Evolutionary conservation across 805 yeast species (phyloP).

Genomic region (Starmerella bombicola): DNA sequence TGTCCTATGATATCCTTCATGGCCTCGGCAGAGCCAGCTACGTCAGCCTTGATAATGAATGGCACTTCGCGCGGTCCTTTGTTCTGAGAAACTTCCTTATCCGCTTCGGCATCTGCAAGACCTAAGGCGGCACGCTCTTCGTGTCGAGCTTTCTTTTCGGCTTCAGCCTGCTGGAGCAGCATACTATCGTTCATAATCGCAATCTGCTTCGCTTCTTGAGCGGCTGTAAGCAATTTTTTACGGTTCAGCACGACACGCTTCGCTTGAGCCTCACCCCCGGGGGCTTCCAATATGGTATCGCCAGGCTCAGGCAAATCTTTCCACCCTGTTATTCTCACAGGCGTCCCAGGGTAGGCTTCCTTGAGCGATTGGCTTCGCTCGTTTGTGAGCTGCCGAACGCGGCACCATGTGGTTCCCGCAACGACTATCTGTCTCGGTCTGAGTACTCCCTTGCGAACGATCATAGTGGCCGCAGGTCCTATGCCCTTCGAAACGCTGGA

Average conservation of each 20-base stretch:
- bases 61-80: slow-evolving; percentile 33
- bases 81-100: slow-evolving; percentile 25
- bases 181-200: slow-evolving; percentile 60
- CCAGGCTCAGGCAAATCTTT: slow-evolving; percentile 86
- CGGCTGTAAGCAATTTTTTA: slow-evolving; percentile 38
- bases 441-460: slow-evolving; percentile 68
- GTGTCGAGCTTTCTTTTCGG: slow-evolving; percentile 40
- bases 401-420: slow-evolving; percentile 79
- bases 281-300: slow-evolving; percentile 63
- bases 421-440: slow-evolving; percentile 61
- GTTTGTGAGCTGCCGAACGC: slow-evolving; percentile 64
- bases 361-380: slow-evolving; percentile 54
- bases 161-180: slow-evolving; percentile 35
- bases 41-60: slow-evolving; percentile 79
- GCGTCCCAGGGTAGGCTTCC: slow-evolving; percentile 71
- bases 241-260: slow-evolving; percentile 63
- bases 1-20: slow-evolving; percentile 66
- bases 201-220: slow-evolving; percentile 51
- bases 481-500: slow-evolving; percentile 68
- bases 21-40: slow-evolving; percentile 90
- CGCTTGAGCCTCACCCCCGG: slow-evolving; percentile 53
- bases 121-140: slow-evolving; percentile 53
- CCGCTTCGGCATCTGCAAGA: slow-evolving; percentile 38
- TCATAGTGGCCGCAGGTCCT: slow-evolving; percentile 76
- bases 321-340: slow-evolving; percentile 92